A percentile compares a stretch with the other conserved stretches of the same genome.
Conservation (phyloP, 306 rosid species). For the Lagenaria siceraria region DNA sequence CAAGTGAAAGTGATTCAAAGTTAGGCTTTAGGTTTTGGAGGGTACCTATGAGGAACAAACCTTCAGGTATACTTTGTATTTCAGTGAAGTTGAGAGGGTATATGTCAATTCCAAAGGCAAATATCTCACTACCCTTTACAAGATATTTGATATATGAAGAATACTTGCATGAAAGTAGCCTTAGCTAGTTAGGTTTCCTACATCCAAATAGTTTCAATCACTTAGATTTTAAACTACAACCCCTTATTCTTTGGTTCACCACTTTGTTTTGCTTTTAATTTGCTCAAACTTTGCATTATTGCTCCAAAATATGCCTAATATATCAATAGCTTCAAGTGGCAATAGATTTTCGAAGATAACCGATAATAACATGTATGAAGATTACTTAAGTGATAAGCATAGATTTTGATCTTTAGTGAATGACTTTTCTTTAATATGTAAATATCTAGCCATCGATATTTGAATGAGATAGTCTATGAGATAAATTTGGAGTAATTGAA, state of each 20-base stretch:
- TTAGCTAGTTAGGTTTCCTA: not conserved
- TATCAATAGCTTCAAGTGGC: not conserved
- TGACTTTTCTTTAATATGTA: not conserved
- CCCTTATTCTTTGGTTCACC: not conserved
- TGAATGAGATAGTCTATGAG: too few relatives aligned
- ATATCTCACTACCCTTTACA: not conserved
- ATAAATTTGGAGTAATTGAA: not conserved
- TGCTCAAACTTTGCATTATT: not conserved
- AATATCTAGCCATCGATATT: too few relatives aligned
- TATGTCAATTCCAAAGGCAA: conserved; percentile 38
- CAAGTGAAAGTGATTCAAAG: conserved; percentile 27
- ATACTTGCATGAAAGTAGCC: not conserved
- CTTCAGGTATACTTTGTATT: conserved; percentile 50
- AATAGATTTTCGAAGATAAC: not conserved
- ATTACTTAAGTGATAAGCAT: not conserved
- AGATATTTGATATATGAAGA: not conserved
- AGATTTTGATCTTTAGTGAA: not conserved
- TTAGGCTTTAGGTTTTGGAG: conserved; percentile 46
- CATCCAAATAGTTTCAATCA: conserved; percentile 2
- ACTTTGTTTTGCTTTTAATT: not conserved
- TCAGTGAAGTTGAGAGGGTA: conserved; percentile 24
- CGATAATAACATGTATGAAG: not conserved
- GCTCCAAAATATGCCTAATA: not conserved
- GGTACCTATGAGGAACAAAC: conserved; percentile 35
- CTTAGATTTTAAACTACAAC: not conserved